Percentiles rank a stretch among this genome's conserved stretches.
phyloP scores from a whole-genome alignment of 768 basidiomycete genomes.

The Neoboletus magnificus region DNA sequence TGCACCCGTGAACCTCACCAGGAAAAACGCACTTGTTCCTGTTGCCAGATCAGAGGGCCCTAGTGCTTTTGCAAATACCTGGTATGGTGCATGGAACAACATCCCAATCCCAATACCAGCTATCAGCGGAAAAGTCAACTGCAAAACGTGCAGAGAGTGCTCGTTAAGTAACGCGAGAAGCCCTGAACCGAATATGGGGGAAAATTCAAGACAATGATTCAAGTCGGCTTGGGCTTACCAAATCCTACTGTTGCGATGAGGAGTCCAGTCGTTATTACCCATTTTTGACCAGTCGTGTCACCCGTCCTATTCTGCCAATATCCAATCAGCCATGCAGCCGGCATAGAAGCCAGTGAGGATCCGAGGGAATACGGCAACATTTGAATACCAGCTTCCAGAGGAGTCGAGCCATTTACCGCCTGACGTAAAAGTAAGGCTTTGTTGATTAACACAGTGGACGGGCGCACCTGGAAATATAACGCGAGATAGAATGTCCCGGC shows the following conservation, averaged over 20 bases:
- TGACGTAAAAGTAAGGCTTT: constrained; percentile 26
- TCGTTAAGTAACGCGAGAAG: constrained; percentile 63
- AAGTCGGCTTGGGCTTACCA: constrained; percentile 41
- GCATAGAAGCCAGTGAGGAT: constrained; percentile 80
- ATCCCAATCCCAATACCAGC: constrained; percentile 78
- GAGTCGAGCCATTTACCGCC: constrained; percentile 70
- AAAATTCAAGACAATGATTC: neutral
- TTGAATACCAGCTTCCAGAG: constrained; percentile 67
- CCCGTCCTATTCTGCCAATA: constrained; percentile 55
- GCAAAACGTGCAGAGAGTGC: constrained; percentile 40
- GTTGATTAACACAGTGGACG: constrained; percentile 1
- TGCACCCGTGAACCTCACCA: constrained; percentile 84
- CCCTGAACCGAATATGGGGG: constrained; percentile 41
- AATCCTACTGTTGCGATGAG: constrained; percentile 68
- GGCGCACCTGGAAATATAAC: constrained; percentile 71
- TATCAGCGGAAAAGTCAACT: constrained; percentile 61
- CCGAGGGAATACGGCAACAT: constrained; percentile 84
- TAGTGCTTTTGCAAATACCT: constrained; percentile 68
- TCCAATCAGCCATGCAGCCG: constrained; percentile 79
- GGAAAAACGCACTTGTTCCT: constrained; percentile 83
- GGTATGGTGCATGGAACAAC: constrained; percentile 84
- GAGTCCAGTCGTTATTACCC: constrained; percentile 61
- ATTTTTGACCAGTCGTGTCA: constrained; percentile 63
- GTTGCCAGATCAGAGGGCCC: constrained; percentile 66
- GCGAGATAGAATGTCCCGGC: constrained; percentile 86